Base-by-base conservation (phyloP, 2,329 filamentous ascomycete genomes). In the Dendryphion nanum region DNA sequence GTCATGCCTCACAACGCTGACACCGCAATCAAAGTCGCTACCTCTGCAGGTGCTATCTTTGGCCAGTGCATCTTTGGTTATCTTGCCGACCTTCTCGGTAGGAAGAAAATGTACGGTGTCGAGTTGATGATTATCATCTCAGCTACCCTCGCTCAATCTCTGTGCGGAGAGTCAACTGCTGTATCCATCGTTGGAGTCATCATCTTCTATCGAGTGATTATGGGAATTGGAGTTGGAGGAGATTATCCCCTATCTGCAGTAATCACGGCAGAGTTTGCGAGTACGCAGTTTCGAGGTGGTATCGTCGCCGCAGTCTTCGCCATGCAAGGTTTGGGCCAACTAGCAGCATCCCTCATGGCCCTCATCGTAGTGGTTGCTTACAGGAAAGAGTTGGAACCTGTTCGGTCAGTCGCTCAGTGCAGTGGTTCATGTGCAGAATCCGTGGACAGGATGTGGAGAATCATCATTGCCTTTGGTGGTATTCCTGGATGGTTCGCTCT, bases 11-110 rank as follows among this genome's bases (percentile, higher is more conserved):
- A 74, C 20, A 71, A 62, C 38, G 79, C 83, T 6, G 85, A 90
- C 52, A 89, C 81, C 3, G 85, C 84, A 19, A 88, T 91, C 72
- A 91, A 91, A 70, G 79, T 89, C 38, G 79, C 86, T 18, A 90
- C 85, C n/a, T 89, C 85, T 18, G 83, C 81, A 44, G 87, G 87
- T 44, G 90, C 86, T 18, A 85, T 91, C 37, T 67, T 90, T 31
- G 87, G 86, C 28, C 87, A 91, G 68, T 68, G 90, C 17, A 77
- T 77, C 33, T 91, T 93, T 57, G 86, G 87, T 55, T 81, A 77
- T 58, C 43, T 55, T 13, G 50, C 51, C 16, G 51, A 55, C 35
- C 29, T 47, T 10, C 32, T 53, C 6, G 51, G 51, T 16, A 38
- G 51, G 29, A 55, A 55, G 28, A 45, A 37, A 18, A 55, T 55